Evolutionary conservation across 169 alveolate genomes (phyloP).

Genomic region (Condylostoma magnum): DNA sequence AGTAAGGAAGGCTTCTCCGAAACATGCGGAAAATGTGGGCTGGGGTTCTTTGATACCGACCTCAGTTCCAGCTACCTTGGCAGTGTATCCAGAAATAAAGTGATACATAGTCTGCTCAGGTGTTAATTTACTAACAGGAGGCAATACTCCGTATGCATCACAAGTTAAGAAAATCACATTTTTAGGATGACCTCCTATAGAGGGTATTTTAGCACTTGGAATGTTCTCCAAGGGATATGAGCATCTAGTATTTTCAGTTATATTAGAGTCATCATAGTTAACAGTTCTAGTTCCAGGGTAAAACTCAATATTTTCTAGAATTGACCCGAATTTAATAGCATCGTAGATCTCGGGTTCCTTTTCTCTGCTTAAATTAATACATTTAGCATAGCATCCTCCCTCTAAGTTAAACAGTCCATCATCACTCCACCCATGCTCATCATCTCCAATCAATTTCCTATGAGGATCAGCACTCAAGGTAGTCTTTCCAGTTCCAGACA

Average conservation of each 20-base stretch:
- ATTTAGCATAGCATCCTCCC: conserved; percentile 97
- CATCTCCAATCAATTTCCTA: conserved; percentile 95
- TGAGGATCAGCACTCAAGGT: conserved; percentile 95
- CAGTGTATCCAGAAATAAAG: conserved; percentile 95
- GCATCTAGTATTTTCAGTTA: conserved; percentile 93
- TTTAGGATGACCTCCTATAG: conserved; percentile 93
- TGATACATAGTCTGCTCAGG: conserved; percentile 92
- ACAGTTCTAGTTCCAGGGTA: conserved; percentile 83
- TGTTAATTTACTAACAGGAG: conserved; percentile 90
- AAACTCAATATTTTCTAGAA: conserved; percentile 89
- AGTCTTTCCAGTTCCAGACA: conserved; percentile 98
- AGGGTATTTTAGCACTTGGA: conserved; percentile 92
- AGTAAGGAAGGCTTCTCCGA: conserved; percentile 95
- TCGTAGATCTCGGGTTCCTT: conserved; percentile 96
- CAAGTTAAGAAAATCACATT: conserved; percentile 93
- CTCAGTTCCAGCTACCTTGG: conserved; percentile 95
- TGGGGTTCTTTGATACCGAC: conserved; percentile 90
- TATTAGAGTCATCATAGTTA: conserved; percentile 84
- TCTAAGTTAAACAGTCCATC: conserved; percentile 96
- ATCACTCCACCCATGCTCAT: conserved; percentile 97
- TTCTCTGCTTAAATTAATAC: conserved; percentile 83
- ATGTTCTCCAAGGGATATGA: conserved; percentile 93
- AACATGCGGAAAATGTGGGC: conserved; percentile 96
- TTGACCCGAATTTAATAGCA: conserved; percentile 90
- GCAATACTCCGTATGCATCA: conserved; percentile 96